Evolutionary conservation across 2,329 filamentous ascomycete species (phyloP).

Genomic region (Botrytis tulipae): DNA sequence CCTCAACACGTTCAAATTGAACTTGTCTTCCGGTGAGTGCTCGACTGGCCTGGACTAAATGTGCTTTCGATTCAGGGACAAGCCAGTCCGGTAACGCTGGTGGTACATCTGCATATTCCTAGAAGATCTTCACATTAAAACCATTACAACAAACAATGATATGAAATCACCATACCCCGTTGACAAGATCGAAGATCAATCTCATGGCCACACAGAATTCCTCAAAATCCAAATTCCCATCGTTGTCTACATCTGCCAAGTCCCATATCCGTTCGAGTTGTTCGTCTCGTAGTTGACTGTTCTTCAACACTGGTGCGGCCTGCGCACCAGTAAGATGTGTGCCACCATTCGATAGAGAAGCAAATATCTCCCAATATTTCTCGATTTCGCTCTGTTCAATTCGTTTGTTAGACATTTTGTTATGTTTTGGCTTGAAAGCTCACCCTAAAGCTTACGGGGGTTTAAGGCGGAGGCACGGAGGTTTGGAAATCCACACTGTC

Average conservation of each 20-base stretch:
- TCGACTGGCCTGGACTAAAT: constrained; percentile 79
- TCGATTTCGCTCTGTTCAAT: constrained; percentile 75
- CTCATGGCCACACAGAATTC: constrained; percentile 99
- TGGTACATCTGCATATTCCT: constrained; percentile 93
- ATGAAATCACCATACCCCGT: constrained; percentile 62
- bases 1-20: constrained; percentile 81
- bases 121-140: constrained; percentile 16
- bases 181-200: constrained; percentile 94
- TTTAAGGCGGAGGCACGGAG: not conserved
- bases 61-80: constrained; percentile 89
- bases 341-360: constrained; percentile 62
- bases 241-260: constrained; percentile 92
- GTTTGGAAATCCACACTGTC: not conserved
- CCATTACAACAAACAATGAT: too few relatives aligned
- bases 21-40: constrained; percentile 77
- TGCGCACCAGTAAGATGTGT: constrained; percentile 66
- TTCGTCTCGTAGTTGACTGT: constrained; percentile 68
- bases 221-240: constrained; percentile 97
- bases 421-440: constrained; percentile 5
- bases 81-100: constrained; percentile 88
- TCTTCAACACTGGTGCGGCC: constrained; percentile 70
- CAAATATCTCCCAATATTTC: constrained; percentile 79
- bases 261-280: constrained; percentile 99
- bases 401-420: constrained; percentile 45
- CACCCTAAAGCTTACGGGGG: constrained; percentile 1